These are phyloP conservation scores for Zopfia rhizophila DNA, from an alignment of 2,329 filamentous ascomycete species.

Conservation along the genomic window DNA sequence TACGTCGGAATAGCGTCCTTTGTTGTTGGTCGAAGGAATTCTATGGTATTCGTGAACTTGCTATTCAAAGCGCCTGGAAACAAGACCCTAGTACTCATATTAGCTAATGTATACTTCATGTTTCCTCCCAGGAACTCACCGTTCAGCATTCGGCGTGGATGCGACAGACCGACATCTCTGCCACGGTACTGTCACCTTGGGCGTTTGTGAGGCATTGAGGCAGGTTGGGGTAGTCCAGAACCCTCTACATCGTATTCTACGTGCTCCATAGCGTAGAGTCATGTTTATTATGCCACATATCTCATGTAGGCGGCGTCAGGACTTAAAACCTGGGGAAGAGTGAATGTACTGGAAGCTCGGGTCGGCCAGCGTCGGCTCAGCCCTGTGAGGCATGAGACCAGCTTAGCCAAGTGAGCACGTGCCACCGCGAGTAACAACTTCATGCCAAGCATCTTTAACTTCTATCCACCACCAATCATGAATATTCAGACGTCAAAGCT, in stretches of 20 bases:
- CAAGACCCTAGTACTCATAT: slow-evolving; percentile 58
- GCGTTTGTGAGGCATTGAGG: slow-evolving; percentile 26
- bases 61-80: slow-evolving; percentile 97
- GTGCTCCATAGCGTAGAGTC: slow-evolving; percentile 45
- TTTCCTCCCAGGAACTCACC: slow-evolving; percentile 54
- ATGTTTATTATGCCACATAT: slow-evolving; percentile 42
- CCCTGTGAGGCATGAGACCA: slow-evolving; percentile 9
- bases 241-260: slow-evolving; percentile 33
- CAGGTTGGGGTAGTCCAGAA: slow-evolving; percentile 22
- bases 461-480: slow-evolving; percentile 29
- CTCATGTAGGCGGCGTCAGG: slow-evolving; percentile 21
- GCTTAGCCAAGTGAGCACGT: slow-evolving; percentile 38
- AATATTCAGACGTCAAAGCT: slow-evolving; percentile 40
- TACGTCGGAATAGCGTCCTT: slow-evolving; percentile 87
- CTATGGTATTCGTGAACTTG: slow-evolving; percentile 83
- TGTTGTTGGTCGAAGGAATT: slow-evolving; percentile 78
- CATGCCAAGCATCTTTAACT: slow-evolving; percentile 37
- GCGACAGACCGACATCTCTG: slow-evolving; percentile 66
- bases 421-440: slow-evolving; percentile 39
- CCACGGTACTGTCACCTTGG: slow-evolving; percentile 30
- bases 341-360: slow-evolving; percentile 34
- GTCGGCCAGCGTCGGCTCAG: slow-evolving; percentile 44
- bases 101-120: neutral
- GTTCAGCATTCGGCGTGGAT: slow-evolving; percentile 68
- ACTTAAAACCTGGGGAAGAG: slow-evolving; percentile 39